Conservation (phyloP, 495 filamentous ascomycete species). For the Trichoderma orchidacearum region DNA sequence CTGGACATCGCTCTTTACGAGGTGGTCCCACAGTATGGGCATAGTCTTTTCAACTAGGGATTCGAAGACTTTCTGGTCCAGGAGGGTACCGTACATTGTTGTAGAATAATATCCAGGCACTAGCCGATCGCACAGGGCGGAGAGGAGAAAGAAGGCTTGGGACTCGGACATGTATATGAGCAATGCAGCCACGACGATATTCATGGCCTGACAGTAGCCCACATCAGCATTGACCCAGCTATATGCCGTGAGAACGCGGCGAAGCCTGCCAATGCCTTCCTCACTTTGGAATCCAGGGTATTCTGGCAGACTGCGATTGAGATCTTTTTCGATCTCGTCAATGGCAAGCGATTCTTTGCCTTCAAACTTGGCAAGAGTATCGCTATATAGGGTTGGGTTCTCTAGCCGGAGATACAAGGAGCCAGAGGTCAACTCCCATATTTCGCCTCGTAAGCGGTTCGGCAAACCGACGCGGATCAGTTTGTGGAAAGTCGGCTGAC, state of each 20-base stretch:
- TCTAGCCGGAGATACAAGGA: conserved; percentile 79
- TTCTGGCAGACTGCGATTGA: conserved; percentile 90
- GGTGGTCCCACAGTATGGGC: conserved; percentile 96
- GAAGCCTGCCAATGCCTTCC: conserved; percentile 81
- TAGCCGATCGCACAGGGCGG: conserved; percentile 80
- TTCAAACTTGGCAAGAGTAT: conserved; percentile 69
- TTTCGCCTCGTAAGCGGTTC: conserved; percentile 83
- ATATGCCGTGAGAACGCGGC: conserved; percentile 86
- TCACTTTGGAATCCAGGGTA: conserved; percentile 96
- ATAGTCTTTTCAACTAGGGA: conserved; percentile 95
- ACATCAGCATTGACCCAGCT: conserved; percentile 93
- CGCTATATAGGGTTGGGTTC: conserved; percentile 65
- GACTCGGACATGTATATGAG: conserved; percentile 97
- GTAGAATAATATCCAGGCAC: conserved; percentile 94
- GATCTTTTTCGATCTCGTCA: conserved; percentile 96
- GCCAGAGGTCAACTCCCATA: conserved; percentile 90
- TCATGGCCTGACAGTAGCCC: conserved; percentile 98
- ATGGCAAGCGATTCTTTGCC: conserved; percentile 85
- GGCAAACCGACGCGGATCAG: conserved; percentile 90
- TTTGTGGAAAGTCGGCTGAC: conserved; percentile 95
- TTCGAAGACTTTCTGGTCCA: conserved; percentile 95
- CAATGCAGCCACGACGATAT: conserved; percentile 91
- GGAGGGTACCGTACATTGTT: conserved; percentile 95
- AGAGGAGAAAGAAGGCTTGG: conserved; percentile 91
- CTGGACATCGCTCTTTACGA: conserved; percentile 88